phyloP scores from a whole-genome alignment of 2,329 filamentous ascomycete species.

The Domatiomyces catenatus region DNA sequence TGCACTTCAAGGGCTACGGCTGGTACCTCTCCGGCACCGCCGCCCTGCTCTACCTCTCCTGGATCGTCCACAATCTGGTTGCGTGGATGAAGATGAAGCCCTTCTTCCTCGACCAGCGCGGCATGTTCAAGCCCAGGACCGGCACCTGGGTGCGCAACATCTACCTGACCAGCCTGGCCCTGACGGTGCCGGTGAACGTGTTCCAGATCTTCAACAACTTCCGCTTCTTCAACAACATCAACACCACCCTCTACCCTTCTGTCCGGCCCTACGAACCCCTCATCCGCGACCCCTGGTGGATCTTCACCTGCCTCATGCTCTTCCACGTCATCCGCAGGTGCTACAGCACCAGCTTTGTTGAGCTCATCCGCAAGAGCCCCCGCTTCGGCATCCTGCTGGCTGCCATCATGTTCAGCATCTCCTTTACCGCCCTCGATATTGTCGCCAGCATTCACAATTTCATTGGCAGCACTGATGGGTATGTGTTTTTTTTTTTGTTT shows the following conservation, averaged over 20 bases:
- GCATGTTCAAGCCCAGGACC: constrained; percentile 23
- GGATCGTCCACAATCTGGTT: constrained; percentile 50
- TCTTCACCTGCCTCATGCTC: constrained; percentile 44
- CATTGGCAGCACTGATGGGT: constrained; percentile 16
- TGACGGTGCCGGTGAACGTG: constrained; percentile 49
- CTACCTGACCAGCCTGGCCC: constrained; percentile 44
- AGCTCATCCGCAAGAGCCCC: constrained; percentile 45
- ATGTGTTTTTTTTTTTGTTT: not conserved
- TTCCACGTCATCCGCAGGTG: constrained; percentile 38
- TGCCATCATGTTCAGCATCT: constrained; percentile 44
- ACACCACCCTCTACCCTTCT: constrained; percentile 36
- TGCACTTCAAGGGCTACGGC: constrained; percentile 39
- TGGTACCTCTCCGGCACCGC: constrained; percentile 50
- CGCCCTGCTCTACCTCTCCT: constrained; percentile 46
- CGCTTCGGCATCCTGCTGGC: constrained; percentile 47
- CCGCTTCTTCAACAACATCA: constrained; percentile 44
- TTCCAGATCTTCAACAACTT: constrained; percentile 52
- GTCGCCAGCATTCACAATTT: constrained; percentile 37
- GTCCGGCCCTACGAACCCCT: constrained; percentile 46
- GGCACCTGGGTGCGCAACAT: constrained; percentile 15
- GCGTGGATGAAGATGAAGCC: constrained; percentile 53
- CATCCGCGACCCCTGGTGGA: constrained; percentile 53
- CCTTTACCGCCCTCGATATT: constrained; percentile 47
- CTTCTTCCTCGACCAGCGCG: constrained; percentile 38
- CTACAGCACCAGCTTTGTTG: constrained; percentile 43